These are phyloP conservation scores for Hypoxylon sp. DNA, from an alignment of 2,329 filamentous ascomycete genomes.

Conservation along the genomic window DNA sequence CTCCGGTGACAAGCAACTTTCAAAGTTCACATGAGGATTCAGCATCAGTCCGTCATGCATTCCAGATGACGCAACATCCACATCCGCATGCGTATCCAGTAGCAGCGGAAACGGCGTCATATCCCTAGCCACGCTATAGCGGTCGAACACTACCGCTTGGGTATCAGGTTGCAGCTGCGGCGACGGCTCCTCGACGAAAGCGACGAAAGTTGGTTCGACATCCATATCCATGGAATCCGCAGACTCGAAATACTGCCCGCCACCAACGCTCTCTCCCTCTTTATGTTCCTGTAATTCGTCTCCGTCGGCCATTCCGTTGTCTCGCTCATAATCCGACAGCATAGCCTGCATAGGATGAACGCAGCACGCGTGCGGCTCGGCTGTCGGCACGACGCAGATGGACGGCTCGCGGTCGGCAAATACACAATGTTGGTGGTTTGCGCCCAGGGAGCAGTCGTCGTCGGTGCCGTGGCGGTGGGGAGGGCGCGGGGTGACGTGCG, in stretches of 20 bases:
- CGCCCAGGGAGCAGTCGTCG: constrained; percentile 40
- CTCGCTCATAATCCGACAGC: constrained; percentile 3
- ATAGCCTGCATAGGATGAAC: constrained; percentile 1
- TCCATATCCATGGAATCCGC: too few species aligned
- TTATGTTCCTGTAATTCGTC: too few species aligned
- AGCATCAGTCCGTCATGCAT: background rate
- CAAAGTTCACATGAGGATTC: background rate
- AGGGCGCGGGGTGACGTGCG: constrained; percentile 35
- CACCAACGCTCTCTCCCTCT: background rate
- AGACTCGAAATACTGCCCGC: background rate
- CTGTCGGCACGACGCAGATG: constrained; percentile 38
- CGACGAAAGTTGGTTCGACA: background rate
- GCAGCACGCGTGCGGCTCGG: constrained; percentile 35
- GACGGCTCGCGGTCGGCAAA: constrained; percentile 38
- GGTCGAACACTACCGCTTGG: background rate
- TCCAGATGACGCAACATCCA: background rate
- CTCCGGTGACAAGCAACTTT: constrained; percentile 12
- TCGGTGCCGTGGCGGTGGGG: constrained; percentile 41
- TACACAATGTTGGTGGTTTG: constrained; percentile 44
- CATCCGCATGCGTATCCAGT: background rate
- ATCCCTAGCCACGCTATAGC: too few species aligned
- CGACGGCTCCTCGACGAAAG: background rate
- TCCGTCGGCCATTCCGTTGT: too few species aligned
- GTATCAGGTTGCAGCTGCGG: background rate
- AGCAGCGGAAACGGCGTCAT: background rate